These are phyloP conservation scores for Stephania cephalantha DNA, from an alignment of 164 flowering plant species.

Conservation along the genomic window DNA sequence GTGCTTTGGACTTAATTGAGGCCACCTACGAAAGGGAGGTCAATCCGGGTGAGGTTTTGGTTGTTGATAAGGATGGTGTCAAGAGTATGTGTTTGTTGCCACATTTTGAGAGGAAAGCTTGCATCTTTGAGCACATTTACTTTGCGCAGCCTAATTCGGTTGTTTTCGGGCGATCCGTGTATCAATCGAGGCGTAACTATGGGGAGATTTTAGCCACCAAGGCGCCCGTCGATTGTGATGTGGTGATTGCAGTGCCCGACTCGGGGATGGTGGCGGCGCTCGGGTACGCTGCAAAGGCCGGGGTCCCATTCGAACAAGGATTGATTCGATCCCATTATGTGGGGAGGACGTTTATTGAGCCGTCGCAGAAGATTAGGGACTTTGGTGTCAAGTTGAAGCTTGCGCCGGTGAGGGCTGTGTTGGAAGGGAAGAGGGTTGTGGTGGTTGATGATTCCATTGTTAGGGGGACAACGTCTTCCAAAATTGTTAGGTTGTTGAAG, in stretches of 20 bases:
- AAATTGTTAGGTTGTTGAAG: conserved; percentile 76
- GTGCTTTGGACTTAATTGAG: conserved; percentile 86
- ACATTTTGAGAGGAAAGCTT: conserved; percentile 57
- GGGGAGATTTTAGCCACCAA: conserved; percentile 79
- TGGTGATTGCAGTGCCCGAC: conserved; percentile 90
- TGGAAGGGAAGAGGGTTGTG: conserved; percentile 87
- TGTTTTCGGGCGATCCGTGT: conserved; percentile 81
- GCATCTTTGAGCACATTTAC: conserved; percentile 88
- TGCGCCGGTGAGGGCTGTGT: conserved; percentile 64
- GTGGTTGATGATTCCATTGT: conserved; percentile 97
- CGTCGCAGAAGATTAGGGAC: conserved; percentile 81
- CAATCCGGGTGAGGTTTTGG: conserved; percentile 75
- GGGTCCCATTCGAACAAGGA: conserved; percentile 78
- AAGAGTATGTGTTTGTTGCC: conserved; percentile 53
- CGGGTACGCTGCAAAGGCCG: conserved; percentile 78
- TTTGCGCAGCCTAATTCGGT: conserved; percentile 73
- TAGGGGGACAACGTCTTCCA: conserved; percentile 81
- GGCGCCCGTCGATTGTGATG: conserved; percentile 88
- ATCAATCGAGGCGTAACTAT: conserved; percentile 46
- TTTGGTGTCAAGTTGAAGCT: conserved; percentile 87
- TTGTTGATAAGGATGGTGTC: conserved; percentile 63
- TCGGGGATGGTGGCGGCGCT: conserved; percentile 91
- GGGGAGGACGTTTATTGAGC: conserved; percentile 88
- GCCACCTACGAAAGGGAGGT: conserved; percentile 86
- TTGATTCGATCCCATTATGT: conserved; percentile 81